These are phyloP conservation scores for Glycyrrhiza uralensis DNA, from an alignment of 306 rosid genomes.

Conservation along the genomic window DNA sequence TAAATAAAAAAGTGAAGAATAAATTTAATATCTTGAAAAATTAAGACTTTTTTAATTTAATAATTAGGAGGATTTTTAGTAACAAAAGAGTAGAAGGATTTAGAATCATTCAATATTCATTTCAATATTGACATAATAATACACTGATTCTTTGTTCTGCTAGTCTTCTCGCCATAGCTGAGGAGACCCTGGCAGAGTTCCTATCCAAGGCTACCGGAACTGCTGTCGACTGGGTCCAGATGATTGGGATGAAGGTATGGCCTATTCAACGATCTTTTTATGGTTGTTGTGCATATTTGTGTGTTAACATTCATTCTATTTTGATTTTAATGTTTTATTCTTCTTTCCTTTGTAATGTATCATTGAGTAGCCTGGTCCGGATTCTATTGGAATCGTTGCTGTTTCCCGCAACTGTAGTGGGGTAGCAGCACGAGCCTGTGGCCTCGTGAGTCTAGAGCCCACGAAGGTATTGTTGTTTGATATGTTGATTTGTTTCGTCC, in stretches of 20 bases:
- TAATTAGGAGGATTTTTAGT: too few relatives aligned
- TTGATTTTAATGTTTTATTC: background rate
- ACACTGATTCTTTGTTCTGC: background rate
- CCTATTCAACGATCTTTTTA: background rate
- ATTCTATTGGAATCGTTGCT: slow-evolving; percentile 98
- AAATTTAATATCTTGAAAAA: too few relatives aligned
- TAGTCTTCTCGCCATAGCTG: slow-evolving; percentile 93
- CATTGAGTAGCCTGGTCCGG: slow-evolving; percentile 96
- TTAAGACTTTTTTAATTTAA: too few relatives aligned
- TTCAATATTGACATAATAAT: background rate
- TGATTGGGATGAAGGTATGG: slow-evolving; percentile 99
- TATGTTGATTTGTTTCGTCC: background rate
- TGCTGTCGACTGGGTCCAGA: slow-evolving; percentile 99
- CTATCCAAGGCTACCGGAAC: slow-evolving; percentile 99
- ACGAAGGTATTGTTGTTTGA: slow-evolving; percentile 51
- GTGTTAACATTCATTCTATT: background rate
- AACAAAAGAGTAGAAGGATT: too few relatives aligned
- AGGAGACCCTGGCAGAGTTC: slow-evolving; percentile 99
- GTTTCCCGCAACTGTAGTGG: slow-evolving; percentile 98
- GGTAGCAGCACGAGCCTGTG: slow-evolving; percentile 98
- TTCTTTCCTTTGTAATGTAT: background rate
- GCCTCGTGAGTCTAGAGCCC: slow-evolving; percentile 99
- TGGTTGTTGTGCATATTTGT: background rate
- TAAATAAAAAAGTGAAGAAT: too few relatives aligned
- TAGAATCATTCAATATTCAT: too few relatives aligned